Base-by-base conservation (phyloP, 179 eudicot genomes). In the Amaranthus tricolor region DNA sequence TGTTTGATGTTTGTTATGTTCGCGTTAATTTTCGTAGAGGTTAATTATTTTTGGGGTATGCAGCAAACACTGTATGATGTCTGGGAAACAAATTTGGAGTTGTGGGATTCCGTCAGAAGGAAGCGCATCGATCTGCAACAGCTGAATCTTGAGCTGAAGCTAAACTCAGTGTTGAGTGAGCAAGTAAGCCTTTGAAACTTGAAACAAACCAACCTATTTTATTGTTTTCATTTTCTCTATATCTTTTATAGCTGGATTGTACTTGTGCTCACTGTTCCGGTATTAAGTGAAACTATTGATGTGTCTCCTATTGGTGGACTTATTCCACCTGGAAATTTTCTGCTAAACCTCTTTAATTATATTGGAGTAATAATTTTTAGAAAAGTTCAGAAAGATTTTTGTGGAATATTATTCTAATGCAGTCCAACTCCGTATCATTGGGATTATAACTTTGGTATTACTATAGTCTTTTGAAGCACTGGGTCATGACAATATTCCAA, bases 51-150 rank as follows among this genome's bases (percentile, higher is more conserved):
- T 68, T 66, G 59, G 70, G 64, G 61, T 80, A 71, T 84, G 86
- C 94, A 95, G 98, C 80, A 80, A 84, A 83, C 82, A 64, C 52
- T 93, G 76, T 86, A 83, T 78, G 87, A 85, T 84, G 94, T 93
- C 59, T 86, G 93, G 89, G 84, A 87, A 79, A 78, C 86, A 81
- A 88, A 85, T 59, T 83, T 85, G 86, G 92, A 87, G 77, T 74
- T 93, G 75, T 80, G 86, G 87, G 86, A 86, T 53, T 89, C 89
- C 6, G 91, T 88, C 58, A 78, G 81, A 76, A 81, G 58, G 73
- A 89, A 90, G 74, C 84, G 89, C 77, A 79, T 82, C 51, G 85
- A 83, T 14, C 88, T 95, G 60, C 96, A 87, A 69, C 87, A 85
- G 80, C 76, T 84, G 68, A 85, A 80, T 73, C 79, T 89, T 66